Evolutionary conservation across 352 stramenopile genomes (phyloP), one percentile per base, ranked within the genome.

Genomic region (Phytopythium oedochilum): DNA sequence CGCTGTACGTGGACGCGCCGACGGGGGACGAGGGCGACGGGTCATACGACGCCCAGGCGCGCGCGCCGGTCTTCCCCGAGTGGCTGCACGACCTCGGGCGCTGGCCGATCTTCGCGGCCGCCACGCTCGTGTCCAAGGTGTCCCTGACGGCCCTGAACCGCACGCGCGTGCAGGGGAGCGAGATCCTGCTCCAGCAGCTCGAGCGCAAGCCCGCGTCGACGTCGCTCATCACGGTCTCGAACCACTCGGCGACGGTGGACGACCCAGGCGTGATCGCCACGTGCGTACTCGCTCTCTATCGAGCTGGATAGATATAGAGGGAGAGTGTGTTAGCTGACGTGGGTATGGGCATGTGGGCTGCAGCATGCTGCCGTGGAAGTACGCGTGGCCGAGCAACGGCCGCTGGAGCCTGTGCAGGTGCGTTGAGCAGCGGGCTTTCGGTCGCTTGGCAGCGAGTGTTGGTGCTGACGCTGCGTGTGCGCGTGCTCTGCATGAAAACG

Each of bases 191-290:
- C 10, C 57, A 78, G 36, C 61, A 64, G n/a, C 43, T 87, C 26
- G 63, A 82, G 9, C 50, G 64, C 39, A 66, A 80, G 9, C 79
- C 77, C 32, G 53, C 68, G 6, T 64, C 69, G 36, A 78, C 74
- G 36, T 53, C 81, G 28, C 54, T 94, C 54, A 89, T 94, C 60
- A 94, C 84, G 29, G 82, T 94, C 40, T 91, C 78, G 29, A 94
- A 94, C 60, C 84, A 94, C 72, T 86, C 81, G 49, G 79, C 84
- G 11, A 94, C 82, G 6, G 79, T 94, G 28, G 84, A 94, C 59
- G 84, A 94, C 50, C 84, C 84, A 0, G 80, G 63, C 22, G 58
- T 91, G 2, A 66, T 94, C 45, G 79, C 79, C 7, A 73, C 69
- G 80, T 90, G 74, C 48, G 76, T 70, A 9, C 22, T 23, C 14